Evolutionary conservation across 495 filamentous ascomycete species (phyloP), one percentile per base, ranked within the genome.

Genomic region (Xylaria curta): DNA sequence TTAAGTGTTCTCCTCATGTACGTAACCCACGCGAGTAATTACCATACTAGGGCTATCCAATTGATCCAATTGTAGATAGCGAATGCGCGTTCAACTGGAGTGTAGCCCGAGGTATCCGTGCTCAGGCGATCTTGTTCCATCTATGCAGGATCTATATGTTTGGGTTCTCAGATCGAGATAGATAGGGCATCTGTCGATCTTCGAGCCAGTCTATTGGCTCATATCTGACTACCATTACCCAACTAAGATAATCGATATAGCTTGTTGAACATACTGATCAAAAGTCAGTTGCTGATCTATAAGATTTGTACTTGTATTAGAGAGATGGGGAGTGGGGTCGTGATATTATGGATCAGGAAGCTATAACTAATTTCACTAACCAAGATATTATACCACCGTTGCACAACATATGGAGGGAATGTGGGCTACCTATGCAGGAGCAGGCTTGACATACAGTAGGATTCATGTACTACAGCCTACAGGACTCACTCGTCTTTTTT

Each of bases 321-420:
- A 15, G 42, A 65, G 40, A 49, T 65, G 62, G 62, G 36, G 26
- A 9, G 38, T 33, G 38, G 66, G 42, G 54, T 36, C 5, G 42
- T 10, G 33, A 51, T 51, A 38, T 7, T 38, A 69, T 61, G 66
- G 54, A 54, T 40, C 17, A 47, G 6, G 54, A 54, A 33, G 36
- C 12, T 40, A 56, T 33, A 60, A n/a, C n/a, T n/a, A n/a, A 69
- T 69, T 60, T 69, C 40, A 60, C 56, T 38, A 46, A 38, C n/a
- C 3, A 66, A 28, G 24, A 47, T 65, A 46, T 4, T 66, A 21
- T 26, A 26, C 21, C 26, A 28, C 17, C 12, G 19, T n/a, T 26
- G 19, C 49, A n/a, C 49, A 26, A 31, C 53, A 15, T 56, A 10
- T 13, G 13, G 13, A 60, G 7, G 58, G 58, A 60, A 60, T 38